These are phyloP conservation scores for Tylopilus vinaceipallidus DNA, from an alignment of 768 basidiomycete genomes.

Conservation along the genomic window DNA sequence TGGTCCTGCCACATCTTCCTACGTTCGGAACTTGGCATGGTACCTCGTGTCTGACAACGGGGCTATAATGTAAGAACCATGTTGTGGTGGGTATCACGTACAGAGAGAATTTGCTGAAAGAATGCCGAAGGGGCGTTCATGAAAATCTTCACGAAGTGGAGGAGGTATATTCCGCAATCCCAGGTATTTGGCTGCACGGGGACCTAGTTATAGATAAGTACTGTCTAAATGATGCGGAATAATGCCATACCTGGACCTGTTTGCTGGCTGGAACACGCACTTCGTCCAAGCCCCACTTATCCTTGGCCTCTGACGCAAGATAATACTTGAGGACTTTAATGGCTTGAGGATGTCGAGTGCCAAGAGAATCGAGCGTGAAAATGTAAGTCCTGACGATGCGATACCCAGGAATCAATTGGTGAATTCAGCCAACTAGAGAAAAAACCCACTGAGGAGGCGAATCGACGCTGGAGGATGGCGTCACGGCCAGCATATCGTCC, in stretches of 20 bases:
- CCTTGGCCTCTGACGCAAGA: conserved; percentile 71
- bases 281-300: conserved; percentile 54
- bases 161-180: conserved; percentile 90
- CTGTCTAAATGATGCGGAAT: background rate
- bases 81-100: background rate
- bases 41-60: conserved; percentile 30
- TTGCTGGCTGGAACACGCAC: conserved; percentile 42
- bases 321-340: conserved; percentile 61
- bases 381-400: conserved; percentile 61
- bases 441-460: conserved; percentile 23
- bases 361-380: conserved; percentile 89
- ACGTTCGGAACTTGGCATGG: conserved; percentile 37
- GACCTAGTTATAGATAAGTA: conserved; percentile 48
- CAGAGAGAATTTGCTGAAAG: conserved; percentile 45
- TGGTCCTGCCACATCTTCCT: conserved; percentile 52
- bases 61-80: background rate
- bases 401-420: background rate
- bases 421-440: background rate
- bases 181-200: conserved; percentile 86
- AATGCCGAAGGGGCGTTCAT: conserved; percentile 59
- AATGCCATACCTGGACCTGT: conserved; percentile 47
- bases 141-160: conserved; percentile 83
- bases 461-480: conserved; percentile 14
- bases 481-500: conserved; percentile 29
- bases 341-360: conserved; percentile 65